Evolutionary conservation across 495 filamentous ascomycete genomes (phyloP).

Genomic region (Chaetomium fimeti): DNA sequence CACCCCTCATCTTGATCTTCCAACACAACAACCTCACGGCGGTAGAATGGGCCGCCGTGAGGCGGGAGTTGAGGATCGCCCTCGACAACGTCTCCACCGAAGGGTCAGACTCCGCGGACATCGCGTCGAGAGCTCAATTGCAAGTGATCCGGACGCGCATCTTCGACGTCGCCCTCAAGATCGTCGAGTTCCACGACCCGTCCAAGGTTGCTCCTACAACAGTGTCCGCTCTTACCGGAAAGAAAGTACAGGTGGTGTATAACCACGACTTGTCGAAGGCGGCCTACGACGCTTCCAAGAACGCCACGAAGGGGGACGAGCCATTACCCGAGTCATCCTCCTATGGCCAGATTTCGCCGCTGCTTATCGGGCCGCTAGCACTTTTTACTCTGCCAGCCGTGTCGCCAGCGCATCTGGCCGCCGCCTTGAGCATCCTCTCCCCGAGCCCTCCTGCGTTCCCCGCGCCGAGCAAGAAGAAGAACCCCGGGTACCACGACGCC

Average conservation of each 20-base stretch:
- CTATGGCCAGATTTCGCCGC: slow-evolving; percentile 62
- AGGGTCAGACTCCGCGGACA: slow-evolving; percentile 18
- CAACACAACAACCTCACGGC: slow-evolving; percentile 95
- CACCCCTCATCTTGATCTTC: slow-evolving; percentile 86
- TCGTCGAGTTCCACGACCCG: slow-evolving; percentile 84
- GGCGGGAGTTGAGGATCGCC: slow-evolving; percentile 73
- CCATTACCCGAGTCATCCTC: slow-evolving; percentile 43
- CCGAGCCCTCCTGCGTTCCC: slow-evolving; percentile 71
- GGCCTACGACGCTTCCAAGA: slow-evolving; percentile 60
- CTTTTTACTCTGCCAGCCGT: slow-evolving; percentile 77
- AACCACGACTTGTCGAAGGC: slow-evolving; percentile 73
- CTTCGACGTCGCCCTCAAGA: slow-evolving; percentile 75
- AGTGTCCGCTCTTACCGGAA: slow-evolving; percentile 32
- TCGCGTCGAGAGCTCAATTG: slow-evolving; percentile 61
- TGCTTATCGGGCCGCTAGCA: slow-evolving; percentile 78
- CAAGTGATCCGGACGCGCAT: slow-evolving; percentile 85
- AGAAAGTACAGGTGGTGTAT: slow-evolving; percentile 46
- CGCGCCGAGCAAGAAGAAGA: slow-evolving; percentile 67
- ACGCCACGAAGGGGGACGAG: slow-evolving; percentile 45
- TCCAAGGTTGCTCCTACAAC: slow-evolving; percentile 34
- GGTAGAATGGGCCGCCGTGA: slow-evolving; percentile 80
- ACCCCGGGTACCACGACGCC: slow-evolving; percentile 76
- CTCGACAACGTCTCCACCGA: slow-evolving; percentile 55
- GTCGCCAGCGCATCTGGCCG: slow-evolving; percentile 76
- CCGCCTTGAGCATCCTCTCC: slow-evolving; percentile 69